Evolutionary conservation across 2,329 filamentous ascomycete genomes (phyloP), one percentile per base, ranked within the genome.

Genomic region (Phoma herbarum): DNA sequence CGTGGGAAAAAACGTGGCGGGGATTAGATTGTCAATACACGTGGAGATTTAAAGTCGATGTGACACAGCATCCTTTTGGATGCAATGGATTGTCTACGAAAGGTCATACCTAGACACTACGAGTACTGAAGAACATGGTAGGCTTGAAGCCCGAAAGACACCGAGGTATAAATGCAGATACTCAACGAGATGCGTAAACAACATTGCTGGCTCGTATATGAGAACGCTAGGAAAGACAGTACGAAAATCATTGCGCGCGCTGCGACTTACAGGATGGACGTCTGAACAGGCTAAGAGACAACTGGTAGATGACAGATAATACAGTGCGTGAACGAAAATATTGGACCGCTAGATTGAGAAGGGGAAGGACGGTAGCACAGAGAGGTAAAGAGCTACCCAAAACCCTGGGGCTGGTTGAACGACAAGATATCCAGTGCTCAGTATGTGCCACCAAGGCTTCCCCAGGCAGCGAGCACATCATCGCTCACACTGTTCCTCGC

Each of bases 401-500:
- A n/a, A 12, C 10, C 7, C 11, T 39, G 23, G 28, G 22, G 31
- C 16, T 28, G 9, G 14, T 31, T n/a, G 16, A 18, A 28, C 49
- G 35, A 42, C 10, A 26, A 47, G 28, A 28, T n/a, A 22, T 45
- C n/a, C 23, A 20, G 16, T 45, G 22, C 28, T 35, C 25, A 70
- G 51, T 70, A 70, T 47, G 72, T 71, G 14, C 80, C 80, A 8
- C 80, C 80, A 23, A 82, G 60, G 55, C 77, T 80, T 11, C 78
- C 78, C 80, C 80, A 82, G 16, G 80, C 80, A 53, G 78, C 79
- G 26, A 82, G 66, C 8, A 82, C 78, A 61, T 82, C 80, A 29
- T 81, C 79, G 41, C 78, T 78, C 4, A 80, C 79, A 57, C 79
- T 81, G 45, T 73, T 75, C 16, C 74, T 57, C 18, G 66, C 63